Evolutionary conservation across 805 yeast species (phyloP).

Genomic region (Yarrowia bubula): DNA sequence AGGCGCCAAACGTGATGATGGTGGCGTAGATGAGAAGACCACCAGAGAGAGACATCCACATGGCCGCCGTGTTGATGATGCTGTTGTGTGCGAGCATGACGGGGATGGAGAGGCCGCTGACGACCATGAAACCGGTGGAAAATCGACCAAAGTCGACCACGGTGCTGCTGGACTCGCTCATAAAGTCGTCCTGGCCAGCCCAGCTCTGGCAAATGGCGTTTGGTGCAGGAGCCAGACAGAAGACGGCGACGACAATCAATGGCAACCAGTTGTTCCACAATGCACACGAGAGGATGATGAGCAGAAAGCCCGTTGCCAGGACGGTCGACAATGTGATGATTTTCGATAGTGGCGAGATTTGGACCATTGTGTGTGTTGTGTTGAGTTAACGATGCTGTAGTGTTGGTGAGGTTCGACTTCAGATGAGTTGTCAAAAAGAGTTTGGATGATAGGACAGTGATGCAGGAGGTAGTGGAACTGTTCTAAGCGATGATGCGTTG

Average conservation of each 20-base stretch:
- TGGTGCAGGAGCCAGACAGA: conserved; percentile 70
- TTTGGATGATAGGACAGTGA: background rate
- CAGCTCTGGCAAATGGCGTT: conserved; percentile 54
- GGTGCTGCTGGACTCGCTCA: conserved; percentile 51
- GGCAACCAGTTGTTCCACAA: conserved; percentile 91
- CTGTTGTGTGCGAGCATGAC: conserved; percentile 71
- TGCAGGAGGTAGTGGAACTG: background rate
- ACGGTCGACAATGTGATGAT: conserved; percentile 74
- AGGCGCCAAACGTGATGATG: conserved; percentile 75
- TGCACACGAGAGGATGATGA: conserved; percentile 85
- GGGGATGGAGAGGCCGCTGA: conserved; percentile 76
- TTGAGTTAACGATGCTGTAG: background rate
- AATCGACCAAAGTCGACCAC: conserved; percentile 80
- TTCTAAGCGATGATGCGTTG: background rate
- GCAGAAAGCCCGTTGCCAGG: conserved; percentile 83
- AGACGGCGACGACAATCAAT: conserved; percentile 55
- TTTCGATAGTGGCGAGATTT: conserved; percentile 64
- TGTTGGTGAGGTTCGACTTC: background rate
- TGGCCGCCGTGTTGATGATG: conserved; percentile 67
- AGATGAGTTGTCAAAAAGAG: conserved; percentile 7
- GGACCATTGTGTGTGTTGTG: conserved; percentile 30
- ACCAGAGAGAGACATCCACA: conserved; percentile 73
- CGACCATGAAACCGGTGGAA: conserved; percentile 69
- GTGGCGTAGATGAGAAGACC: conserved; percentile 83
- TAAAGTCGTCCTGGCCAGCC: conserved; percentile 55